Evolutionary conservation across 169 alveolate genomes (phyloP), one percentile per base, ranked within the genome.

Genomic region (Cryptosporidium ubiquitum): DNA sequence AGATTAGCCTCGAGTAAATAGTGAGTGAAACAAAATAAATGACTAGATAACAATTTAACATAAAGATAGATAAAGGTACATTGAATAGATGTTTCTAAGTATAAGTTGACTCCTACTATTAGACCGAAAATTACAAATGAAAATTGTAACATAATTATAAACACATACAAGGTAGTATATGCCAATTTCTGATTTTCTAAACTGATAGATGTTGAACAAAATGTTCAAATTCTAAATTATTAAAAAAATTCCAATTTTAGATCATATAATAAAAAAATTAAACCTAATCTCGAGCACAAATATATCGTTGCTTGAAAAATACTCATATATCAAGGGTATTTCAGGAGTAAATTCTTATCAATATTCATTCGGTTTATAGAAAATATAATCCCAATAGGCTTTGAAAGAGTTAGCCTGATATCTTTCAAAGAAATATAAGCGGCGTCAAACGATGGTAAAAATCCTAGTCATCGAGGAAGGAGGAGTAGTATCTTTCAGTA

Each of bases 401-500:
- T 64, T 64, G 71, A 64, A 64, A 64, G 71, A 64, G 29, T 64
- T 64, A 64, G 71, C 71, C 71, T 35, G 71, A 33, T 64, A 64
- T 64, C 71, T 64, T 64, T 64, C 71, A 64, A 64, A 64, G 71
- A 64, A 33, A 64, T 64, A 64, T 64, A 64, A 29, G 23, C 52
- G 71, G 71, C 29, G 71, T 64, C 37, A 33, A n/a, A 16, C 26
- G 71, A 31, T 64, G 51, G 44, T 58, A 26, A 64, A n/a, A 64
- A 29, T 37, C 49, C 51, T 64, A 79, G 75, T 79, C 89, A 39
- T 79, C 89, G 26, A 61, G 52, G 35, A 79, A 79, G 18, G 89
- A 79, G 61, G 89, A 79, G 49, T 79, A 79, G 42, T 61, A 79
- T 79, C 89, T 79, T 64, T 79, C 89, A 79, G 89, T 29, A 23